Evolutionary conservation across 441 rosid species (phyloP).

Genomic region (Bruguiera hainesii): DNA sequence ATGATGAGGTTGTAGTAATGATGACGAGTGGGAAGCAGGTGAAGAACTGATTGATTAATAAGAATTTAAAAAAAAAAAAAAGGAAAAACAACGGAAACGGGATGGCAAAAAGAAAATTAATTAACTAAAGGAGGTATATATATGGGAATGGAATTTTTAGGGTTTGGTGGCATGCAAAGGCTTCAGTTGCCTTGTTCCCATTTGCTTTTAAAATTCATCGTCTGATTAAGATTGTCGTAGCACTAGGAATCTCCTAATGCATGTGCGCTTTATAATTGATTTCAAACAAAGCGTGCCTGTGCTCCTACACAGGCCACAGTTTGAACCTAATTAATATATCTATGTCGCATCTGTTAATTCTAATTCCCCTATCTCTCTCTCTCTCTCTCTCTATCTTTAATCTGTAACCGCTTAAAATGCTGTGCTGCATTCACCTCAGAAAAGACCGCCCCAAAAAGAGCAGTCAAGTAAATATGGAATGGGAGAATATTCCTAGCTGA

Average conservation of each 20-base stretch:
- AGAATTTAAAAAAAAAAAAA: not conserved
- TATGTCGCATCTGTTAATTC: not conserved
- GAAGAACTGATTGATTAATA: not conserved
- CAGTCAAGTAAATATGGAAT: not conserved
- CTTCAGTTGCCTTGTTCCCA: slow-evolving; percentile 10
- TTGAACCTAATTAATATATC: not conserved
- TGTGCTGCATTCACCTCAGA: not conserved
- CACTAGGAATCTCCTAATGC: slow-evolving; percentile 26
- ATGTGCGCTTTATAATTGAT: slow-evolving; percentile 22
- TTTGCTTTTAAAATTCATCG: not conserved
- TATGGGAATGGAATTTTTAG: slow-evolving; percentile 31
- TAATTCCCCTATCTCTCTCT: not conserved
- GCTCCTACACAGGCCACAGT: slow-evolving; percentile 3
- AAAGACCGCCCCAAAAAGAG: not conserved
- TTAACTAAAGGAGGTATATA: not conserved
- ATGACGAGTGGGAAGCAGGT: not conserved
- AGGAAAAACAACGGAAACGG: not conserved
- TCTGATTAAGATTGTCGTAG: slow-evolving; percentile 6
- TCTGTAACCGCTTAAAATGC: too few species aligned
- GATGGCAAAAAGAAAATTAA: not conserved
- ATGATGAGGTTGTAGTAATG: not conserved
- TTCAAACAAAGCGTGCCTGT: slow-evolving; percentile 37
- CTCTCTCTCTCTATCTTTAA: not conserved
- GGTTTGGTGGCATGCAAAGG: slow-evolving; percentile 33
- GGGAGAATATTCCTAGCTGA: slow-evolving; percentile 19